A percentile compares a stretch with the other conserved stretches of the same genome.
phyloP scores from a whole-genome alignment of 805 yeast species.

The Hanseniaspora meyeri region DNA sequence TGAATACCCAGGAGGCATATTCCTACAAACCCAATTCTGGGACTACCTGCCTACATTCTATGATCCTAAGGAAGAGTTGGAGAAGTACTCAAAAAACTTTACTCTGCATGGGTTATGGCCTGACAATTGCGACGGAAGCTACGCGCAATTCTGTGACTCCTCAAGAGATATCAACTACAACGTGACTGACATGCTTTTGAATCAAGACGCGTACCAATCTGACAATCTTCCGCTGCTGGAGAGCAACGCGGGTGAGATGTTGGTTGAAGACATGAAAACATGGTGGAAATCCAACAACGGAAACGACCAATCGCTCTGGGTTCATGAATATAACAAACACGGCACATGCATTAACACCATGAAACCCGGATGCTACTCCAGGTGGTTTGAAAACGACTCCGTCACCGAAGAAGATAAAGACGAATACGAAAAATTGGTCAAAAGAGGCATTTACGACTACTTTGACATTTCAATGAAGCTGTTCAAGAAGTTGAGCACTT shows the following conservation, averaged over 20 bases:
- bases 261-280: constrained; percentile 43
- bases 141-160: constrained; percentile 63
- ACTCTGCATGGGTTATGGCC: constrained; percentile 87
- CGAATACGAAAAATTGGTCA: constrained; percentile 13
- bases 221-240: constrained; percentile 17
- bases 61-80: constrained; percentile 19
- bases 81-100: constrained; percentile 37
- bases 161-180: constrained; percentile 40
- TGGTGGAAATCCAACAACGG: constrained; percentile 69
- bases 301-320: constrained; percentile 62
- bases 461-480: constrained; percentile 48
- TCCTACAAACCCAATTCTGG: constrained; percentile 87
- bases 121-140: constrained; percentile 74
- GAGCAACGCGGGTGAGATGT: constrained; percentile 35
- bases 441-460: constrained; percentile 51
- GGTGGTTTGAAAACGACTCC: constrained; percentile 20
- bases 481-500: constrained; percentile 53
- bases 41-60: constrained; percentile 38
- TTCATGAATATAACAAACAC: constrained; percentile 87
- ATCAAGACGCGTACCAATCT: constrained; percentile 15
- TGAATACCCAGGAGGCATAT: constrained; percentile 74
- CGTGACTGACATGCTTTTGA: constrained; percentile 27
- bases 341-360: constrained; percentile 84
- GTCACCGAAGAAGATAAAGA: constrained; percentile 13
- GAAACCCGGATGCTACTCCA: constrained; percentile 54